Evolutionary conservation across 805 yeast species (phyloP), one percentile per base, ranked within the genome.

Genomic region (Pichia pseudocactophila): DNA sequence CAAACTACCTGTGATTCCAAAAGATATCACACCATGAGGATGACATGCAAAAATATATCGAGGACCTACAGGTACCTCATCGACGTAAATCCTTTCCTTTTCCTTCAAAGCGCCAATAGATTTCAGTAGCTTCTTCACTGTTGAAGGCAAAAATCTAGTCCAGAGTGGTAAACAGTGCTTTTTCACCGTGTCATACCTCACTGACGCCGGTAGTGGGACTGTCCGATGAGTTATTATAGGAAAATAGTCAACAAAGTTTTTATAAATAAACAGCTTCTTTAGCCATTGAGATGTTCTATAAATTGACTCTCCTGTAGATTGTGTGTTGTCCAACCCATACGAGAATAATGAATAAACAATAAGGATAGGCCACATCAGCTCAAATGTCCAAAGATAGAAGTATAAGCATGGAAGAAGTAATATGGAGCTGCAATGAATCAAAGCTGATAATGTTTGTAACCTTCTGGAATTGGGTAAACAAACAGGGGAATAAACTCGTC

Each of bases 11-110:
- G 89, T 79, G 1, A 82, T 89, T 2, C 97, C 96, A 73, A 89
- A 71, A 1, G 95, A 84, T 11, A 89, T 88, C 13, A 90, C 89
- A 0, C 98, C 98, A 60, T 92, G 98, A 0, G 98, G 98, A 61
- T 89, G 97, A 55, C 86, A 81, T 0, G 96, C 95, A 62, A 90
- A 90, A 2, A 90, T 76, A 60, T 92, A 90, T 30, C 82, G 66
- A 2, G 86, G 89, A 0, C 87, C 90, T 3, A 76, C 63, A 38
- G 70, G 54, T 1, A 68, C 62, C 34, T 55, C 52, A 39, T 59
- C 59, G 9, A 20, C 20, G 9, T 46, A 27, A 17, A 10, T 37
- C 37, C 48, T 42, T 10, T 28, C 16, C 8, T 36, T 17, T 22
- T 22, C 25, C 19, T 39, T 36, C 11, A 28, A 30, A 11, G 42